Base-by-base conservation (phyloP, 495 filamentous ascomycete species). In the Hypomontagnella monticulosa region DNA sequence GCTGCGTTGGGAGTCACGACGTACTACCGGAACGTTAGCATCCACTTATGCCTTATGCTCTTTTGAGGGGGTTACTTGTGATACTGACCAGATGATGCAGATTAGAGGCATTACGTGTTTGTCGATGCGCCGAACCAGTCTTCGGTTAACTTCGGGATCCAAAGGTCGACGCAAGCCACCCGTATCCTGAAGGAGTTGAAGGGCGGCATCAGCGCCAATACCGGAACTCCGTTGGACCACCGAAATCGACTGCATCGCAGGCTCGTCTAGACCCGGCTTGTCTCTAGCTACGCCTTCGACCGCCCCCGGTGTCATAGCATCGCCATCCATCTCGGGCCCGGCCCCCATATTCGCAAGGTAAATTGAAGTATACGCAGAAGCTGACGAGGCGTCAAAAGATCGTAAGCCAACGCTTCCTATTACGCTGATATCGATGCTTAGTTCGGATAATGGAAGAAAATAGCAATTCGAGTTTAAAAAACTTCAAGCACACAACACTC, bases 91-190 rank as follows among this genome's bases (percentile, higher is more conserved):
- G 9, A 88, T 75, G 38, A 84, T 73, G 51, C 87, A 89, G 71
- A 89, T 67, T 30, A 78, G 78, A 0, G 87, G 87, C 84, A 89
- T 86, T 43, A 89, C 71, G 66, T 87, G 81, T 72, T 74, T 78
- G 66, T 89, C 87, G 52, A 89, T 89, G 9, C 77, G 85, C n/a
- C 74, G 71, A 16, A 89, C 63, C 5, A 89, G 67, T 12, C 80
- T 78, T 42, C 78, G 81, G 61, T 76, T 73, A 8, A 58, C 67
- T 48, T 77, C 74, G 14, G 71, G 67, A n/a, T 70, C 76, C 14
- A 78, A 20, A 11, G 10, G 6, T 18, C 42, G 64, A 18, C 54
- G 64, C 10, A 67, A 27, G 19, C 47, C 30, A 11, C 64, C 64
- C 3, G 64, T 67, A 41, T 67, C 64, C 9, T 46, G 53, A 12